Conservation (phyloP, 176 grass and related monocot species). For the Ampelocalamus luodianensis region DNA sequence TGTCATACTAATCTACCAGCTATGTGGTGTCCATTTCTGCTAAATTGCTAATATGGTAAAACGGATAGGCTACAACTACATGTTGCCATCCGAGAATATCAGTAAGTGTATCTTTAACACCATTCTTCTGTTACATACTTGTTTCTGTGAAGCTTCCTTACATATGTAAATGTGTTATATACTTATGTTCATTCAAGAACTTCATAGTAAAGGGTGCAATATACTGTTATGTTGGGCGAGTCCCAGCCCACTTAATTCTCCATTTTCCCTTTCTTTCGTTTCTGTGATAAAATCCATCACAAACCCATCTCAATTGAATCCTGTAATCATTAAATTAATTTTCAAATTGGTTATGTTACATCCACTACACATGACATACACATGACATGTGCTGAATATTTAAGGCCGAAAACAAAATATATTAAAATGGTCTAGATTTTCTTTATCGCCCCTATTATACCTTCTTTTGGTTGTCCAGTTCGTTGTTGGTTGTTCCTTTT, state of each 20-base stretch:
- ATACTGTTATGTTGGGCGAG: not conserved
- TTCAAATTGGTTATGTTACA: not conserved
- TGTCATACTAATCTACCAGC: not conserved
- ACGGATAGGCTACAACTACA: not conserved
- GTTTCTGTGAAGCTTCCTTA: not conserved
- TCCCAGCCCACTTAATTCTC: not conserved
- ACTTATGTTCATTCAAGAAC: not conserved
- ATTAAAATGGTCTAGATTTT: not conserved
- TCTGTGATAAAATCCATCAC: not conserved
- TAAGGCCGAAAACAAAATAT: not conserved
- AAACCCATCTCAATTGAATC: not conserved
- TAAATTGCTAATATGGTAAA: not conserved
- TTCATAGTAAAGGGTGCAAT: not conserved
- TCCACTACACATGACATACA: not conserved
- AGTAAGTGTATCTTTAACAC: not conserved
- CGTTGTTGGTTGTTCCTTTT: not conserved
- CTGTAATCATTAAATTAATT: not conserved
- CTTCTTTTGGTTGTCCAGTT: not conserved
- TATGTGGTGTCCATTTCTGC: not conserved
- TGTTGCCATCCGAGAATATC: not conserved
- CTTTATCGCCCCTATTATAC: not conserved
- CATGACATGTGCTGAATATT: slow-evolving; percentile 6
- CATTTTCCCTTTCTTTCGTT: not conserved
- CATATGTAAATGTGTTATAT: not conserved
- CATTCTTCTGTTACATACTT: not conserved